Evolutionary conservation across 2,329 filamentous ascomycete genomes (phyloP).

Genomic region (Xylariales sp.): DNA sequence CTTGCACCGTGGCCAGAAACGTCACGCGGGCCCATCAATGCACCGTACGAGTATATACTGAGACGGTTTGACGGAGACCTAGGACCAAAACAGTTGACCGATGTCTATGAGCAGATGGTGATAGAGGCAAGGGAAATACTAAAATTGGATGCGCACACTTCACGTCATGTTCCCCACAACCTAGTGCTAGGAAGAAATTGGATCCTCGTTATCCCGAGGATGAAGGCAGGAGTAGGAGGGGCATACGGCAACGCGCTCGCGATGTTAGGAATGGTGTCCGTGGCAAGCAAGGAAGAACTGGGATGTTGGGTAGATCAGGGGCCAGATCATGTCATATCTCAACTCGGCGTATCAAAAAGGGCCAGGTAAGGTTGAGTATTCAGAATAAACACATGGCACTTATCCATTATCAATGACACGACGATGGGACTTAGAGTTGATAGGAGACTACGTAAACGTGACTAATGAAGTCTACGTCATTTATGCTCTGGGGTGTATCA

Average conservation of each 20-base stretch:
- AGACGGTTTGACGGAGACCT: slow-evolving; percentile 24
- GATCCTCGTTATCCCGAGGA: slow-evolving; percentile 43
- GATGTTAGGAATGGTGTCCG: slow-evolving; percentile 42
- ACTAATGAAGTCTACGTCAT: no score
- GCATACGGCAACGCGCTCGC: slow-evolving; percentile 39
- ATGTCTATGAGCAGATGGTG: slow-evolving; percentile 24
- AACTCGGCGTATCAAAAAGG: slow-evolving; percentile 31
- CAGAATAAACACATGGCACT: no score
- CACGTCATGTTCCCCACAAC: slow-evolving; percentile 35
- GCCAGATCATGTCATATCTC: slow-evolving; percentile 27
- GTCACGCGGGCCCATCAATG: slow-evolving; percentile 10
- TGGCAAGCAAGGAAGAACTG: slow-evolving; percentile 27
- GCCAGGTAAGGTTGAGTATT: no score
- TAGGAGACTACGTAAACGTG: no score
- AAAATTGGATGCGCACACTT: slow-evolving; percentile 6
- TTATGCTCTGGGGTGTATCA: no score
- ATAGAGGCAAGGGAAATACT: slow-evolving; percentile 13
- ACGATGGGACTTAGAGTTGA: no score
- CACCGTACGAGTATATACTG: slow-evolving; percentile 33
- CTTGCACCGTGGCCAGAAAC: slow-evolving; percentile 23
- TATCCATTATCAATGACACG: no score
- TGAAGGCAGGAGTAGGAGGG: slow-evolving; percentile 27
- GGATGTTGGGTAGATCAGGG: slow-evolving; percentile 34
- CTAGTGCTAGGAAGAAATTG: slow-evolving; percentile 37
- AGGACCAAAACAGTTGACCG: slow-evolving; percentile 14